Conservation (phyloP, 2,329 filamentous ascomycete genomes). For the Macrophomina pseudophaseolina region DNA sequence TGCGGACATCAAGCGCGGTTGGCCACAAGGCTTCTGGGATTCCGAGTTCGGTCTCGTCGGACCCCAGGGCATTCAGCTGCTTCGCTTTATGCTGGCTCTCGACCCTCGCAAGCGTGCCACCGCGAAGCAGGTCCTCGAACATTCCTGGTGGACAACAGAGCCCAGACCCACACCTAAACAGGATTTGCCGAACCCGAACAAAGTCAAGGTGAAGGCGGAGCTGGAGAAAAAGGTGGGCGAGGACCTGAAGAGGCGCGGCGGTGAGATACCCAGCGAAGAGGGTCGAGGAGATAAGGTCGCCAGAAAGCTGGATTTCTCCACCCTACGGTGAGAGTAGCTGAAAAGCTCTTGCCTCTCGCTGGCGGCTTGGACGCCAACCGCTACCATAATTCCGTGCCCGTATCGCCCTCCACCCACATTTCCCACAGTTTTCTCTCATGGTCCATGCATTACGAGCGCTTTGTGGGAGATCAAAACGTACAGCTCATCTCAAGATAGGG, state of each 20-base stretch:
- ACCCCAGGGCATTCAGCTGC: constrained; percentile 80
- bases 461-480: no score
- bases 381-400: no score
- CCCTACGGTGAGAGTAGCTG: neutral
- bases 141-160: constrained; percentile 84
- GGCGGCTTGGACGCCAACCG: no score
- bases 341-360: neutral
- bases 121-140: constrained; percentile 76
- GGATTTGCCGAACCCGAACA: constrained; percentile 71
- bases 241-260: constrained; percentile 78
- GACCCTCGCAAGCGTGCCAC: constrained; percentile 86
- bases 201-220: constrained; percentile 58
- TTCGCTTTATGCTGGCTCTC: constrained; percentile 82
- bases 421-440: no score
- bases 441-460: no score
- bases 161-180: constrained; percentile 83
- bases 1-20: constrained; percentile 55
- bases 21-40: constrained; percentile 72
- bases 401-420: no score
- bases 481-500: no score
- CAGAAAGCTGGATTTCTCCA: constrained; percentile 19
- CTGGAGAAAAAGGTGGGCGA: constrained; percentile 74
- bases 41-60: constrained; percentile 80
- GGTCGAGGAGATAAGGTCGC: constrained; percentile 74
- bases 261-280: constrained; percentile 68